These are phyloP conservation scores for Claviceps quebecensis DNA, from an alignment of 2,329 filamentous ascomycete species.

Conservation along the genomic window DNA sequence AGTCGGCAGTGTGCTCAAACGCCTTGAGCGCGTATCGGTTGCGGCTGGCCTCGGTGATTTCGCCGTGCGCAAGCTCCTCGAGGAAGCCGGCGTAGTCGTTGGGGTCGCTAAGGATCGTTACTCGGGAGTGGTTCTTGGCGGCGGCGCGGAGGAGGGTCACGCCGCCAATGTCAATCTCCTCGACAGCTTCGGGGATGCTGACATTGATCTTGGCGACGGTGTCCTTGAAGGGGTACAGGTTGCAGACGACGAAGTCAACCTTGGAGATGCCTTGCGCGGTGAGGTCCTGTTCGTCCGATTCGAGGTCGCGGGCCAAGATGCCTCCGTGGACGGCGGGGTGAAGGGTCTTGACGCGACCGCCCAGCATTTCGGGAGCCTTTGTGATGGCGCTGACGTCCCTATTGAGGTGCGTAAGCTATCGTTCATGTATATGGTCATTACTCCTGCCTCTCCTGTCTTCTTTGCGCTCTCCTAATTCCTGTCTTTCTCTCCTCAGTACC, in stretches of 20 bases:
- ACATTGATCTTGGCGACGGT: slow-evolving; percentile 95
- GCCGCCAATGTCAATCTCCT: slow-evolving; percentile 97
- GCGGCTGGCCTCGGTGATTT: slow-evolving; percentile 72
- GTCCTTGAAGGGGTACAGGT: slow-evolving; percentile 98
- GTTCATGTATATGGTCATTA: neutral
- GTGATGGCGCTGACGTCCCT: slow-evolving; percentile 97
- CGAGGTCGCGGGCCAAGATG: slow-evolving; percentile 87
- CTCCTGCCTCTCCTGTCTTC: neutral
- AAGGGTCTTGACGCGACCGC: slow-evolving; percentile 74
- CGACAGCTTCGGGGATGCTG: slow-evolving; percentile 88
- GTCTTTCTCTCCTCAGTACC: neutral
- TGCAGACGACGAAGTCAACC: slow-evolving; percentile 94
- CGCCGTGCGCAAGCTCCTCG: slow-evolving; percentile 73
- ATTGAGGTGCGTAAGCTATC: neutral
- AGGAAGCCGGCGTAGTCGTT: slow-evolving; percentile 90
- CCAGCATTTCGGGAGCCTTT: slow-evolving; percentile 91
- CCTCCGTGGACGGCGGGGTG: slow-evolving; percentile 85
- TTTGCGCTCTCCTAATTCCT: neutral
- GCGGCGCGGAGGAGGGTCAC: slow-evolving; percentile 93
- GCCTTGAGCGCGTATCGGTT: slow-evolving; percentile 91
- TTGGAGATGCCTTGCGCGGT: slow-evolving; percentile 90
- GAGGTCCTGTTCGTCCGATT: slow-evolving; percentile 92
- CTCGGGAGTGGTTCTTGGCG: slow-evolving; percentile 92
- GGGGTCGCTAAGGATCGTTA: slow-evolving; percentile 92
- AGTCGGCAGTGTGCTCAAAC: slow-evolving; percentile 95